Conservation (phyloP, 1,284 basidiomycete genomes). For the Cystobasidiaceae sp. region DNA sequence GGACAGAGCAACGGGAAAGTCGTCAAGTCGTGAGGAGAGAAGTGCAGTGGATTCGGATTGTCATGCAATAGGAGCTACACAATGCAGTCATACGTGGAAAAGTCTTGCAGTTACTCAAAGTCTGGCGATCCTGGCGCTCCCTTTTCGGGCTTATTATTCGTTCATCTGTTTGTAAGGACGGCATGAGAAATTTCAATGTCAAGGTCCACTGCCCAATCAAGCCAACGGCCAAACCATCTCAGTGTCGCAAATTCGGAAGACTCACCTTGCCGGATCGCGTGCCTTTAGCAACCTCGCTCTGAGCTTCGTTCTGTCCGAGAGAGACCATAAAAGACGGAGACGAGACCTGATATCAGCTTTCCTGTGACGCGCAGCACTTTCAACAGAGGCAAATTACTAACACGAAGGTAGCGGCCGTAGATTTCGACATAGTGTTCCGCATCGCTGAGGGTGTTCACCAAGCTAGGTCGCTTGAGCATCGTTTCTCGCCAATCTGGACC, state of each 20-base stretch:
- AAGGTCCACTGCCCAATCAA: too few relatives aligned
- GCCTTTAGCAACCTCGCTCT: constrained; percentile 60
- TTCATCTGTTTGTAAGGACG: not conserved
- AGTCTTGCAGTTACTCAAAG: too few relatives aligned
- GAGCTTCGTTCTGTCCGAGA: constrained; percentile 56
- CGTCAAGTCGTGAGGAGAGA: too few relatives aligned
- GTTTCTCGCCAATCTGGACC: constrained; percentile 49
- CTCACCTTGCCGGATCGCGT: constrained; percentile 53
- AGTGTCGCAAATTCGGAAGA: constrained; percentile 40
- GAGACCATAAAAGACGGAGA: not conserved
- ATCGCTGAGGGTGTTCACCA: constrained; percentile 54
- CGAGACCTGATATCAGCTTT: not conserved
- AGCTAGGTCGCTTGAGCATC: constrained; percentile 53
- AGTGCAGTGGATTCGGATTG: too few relatives aligned
- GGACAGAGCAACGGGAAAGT: too few relatives aligned
- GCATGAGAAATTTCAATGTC: too few relatives aligned
- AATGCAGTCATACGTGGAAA: too few relatives aligned
- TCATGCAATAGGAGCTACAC: too few relatives aligned
- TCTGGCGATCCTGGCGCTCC: too few relatives aligned
- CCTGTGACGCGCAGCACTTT: not conserved
- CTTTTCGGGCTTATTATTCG: not conserved
- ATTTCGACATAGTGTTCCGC: constrained; percentile 53
- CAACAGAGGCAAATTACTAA: not conserved
- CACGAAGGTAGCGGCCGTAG: constrained; percentile 53
- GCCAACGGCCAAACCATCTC: too few relatives aligned